Base-by-base conservation (phyloP, 345 rosid genomes). In the Hibiscus mutabilis region DNA sequence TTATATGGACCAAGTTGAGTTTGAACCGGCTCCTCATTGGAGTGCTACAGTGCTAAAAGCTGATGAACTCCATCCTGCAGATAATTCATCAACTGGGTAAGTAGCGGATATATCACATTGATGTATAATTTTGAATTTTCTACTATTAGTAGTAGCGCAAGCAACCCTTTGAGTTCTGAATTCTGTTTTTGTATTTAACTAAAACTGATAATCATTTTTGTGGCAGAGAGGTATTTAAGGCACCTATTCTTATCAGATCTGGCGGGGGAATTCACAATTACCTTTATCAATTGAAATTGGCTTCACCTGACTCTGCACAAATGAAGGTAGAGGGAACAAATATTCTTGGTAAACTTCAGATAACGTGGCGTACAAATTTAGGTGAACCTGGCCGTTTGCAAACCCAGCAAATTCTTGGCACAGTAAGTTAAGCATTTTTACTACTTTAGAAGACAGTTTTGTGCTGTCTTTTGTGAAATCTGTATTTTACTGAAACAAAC, bases 341-440 rank as follows among this genome's bases (percentile, higher is more conserved):
- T 74, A 80, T 92, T 75, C 89, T 95, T 12, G 99, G 98, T 73
- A 95, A 95, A 87, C 84, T 95, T 83, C 98, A 90, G 81, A 92
- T 95, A 74, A 88, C 92, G 21, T 92, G 99, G 99, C 98, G 91
- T 67, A 89, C 94, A 53, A 95, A 95, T 86, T 77, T 95, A 82
- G 98, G 98, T 14, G 99, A 95, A 81, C 91, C 98, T 56, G 99
- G 99, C 68, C 98, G 99, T 66, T 79, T 95, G 68, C 99, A 92
- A 80, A 95, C 98, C 16, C 97, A 95, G 75, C 99, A 95, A 79
- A 95, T 95, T 79, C 96, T 95, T 77, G 90, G 93, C 73, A 79
- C 87, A 49, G 99, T 90, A 83, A 89, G 97, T 81, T 66, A 21
- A 55, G 29, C 63, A 42, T 70, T 18, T 44, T 47, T 24, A 67